Evolutionary conservation across 805 yeast species (phyloP), one percentile per base, ranked within the genome.

Genomic region (Suhomyces sp.): DNA sequence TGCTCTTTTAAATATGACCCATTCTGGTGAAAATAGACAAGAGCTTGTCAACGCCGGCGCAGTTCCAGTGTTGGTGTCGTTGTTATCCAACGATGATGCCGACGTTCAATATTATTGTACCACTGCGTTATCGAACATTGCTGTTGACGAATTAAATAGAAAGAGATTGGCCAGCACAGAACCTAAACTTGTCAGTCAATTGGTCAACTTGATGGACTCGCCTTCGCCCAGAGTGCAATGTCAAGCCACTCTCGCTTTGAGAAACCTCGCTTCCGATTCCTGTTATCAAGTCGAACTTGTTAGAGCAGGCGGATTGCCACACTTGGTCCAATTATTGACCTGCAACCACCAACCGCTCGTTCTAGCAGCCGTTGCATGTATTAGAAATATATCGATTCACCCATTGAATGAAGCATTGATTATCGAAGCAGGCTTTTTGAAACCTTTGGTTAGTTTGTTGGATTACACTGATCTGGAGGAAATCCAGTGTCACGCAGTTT

Each of bases 81-180:
- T 94, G 56, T 77, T 94, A 55, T 83, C 93, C 1, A 86, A 91
- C 51, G 80, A 85, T 24, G 99, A 94, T 68, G 88, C 97, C 1
- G 99, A 94, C 67, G 98, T 94, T 43, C 99, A 94, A 72, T 94
- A 94, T 68, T 94, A 94, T 68, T 94, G 99, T 76, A 93, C 99
- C 13, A 94, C 99, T 2, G 98, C 98, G 0, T 77, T 94, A 56
- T 89, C 97, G 27, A 94, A 94, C 66, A 92, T 94, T 60, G 99
- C 99, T 3, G 99, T 94, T 41, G 99, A 94, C 72, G 96, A 91
- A 63, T 78, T 80, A 44, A 94, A 93, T 73, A 82, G 99, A 60
- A 87, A 87, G 67, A 88, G 87, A 63, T 78, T 94, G 59, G 83
- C 97, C 2, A 86, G 90, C 54, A 89, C 97, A 4, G 98, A 94